Conservation (phyloP, 2,329 filamentous ascomycete species). For the Fusarium longipes region DNA sequence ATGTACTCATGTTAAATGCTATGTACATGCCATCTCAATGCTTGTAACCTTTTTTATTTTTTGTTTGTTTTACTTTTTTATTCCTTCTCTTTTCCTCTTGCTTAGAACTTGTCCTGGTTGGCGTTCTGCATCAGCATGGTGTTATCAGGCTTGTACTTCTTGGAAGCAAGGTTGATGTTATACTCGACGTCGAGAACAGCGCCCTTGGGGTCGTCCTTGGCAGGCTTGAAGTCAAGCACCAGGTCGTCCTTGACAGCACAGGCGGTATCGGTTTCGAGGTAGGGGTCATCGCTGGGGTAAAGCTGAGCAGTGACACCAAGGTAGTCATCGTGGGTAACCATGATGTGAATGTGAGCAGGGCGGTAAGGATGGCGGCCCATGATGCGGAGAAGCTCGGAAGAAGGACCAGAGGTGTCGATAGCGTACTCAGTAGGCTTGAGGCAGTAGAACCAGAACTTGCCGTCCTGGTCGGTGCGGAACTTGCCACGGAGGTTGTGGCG, state of each 20-base stretch:
- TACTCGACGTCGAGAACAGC: conserved; percentile 55
- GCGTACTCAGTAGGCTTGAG: conserved; percentile 79
- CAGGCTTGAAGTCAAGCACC: conserved; percentile 61
- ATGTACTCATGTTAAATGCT: conserved; percentile 15
- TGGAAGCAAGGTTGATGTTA: conserved; percentile 58
- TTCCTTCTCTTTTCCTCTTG: background rate
- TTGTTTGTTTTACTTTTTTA: background rate
- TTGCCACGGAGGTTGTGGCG: conserved; percentile 82
- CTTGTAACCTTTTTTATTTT: background rate
- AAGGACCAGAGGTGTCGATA: conserved; percentile 71
- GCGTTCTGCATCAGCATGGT: conserved; percentile 48
- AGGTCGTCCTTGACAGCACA: conserved; percentile 67
- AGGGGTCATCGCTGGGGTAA: conserved; percentile 75
- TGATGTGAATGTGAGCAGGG: conserved; percentile 64
- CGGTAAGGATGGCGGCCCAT: conserved; percentile 63
- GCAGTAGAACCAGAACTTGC: conserved; percentile 80
- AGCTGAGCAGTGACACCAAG: conserved; percentile 80
- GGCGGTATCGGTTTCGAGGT: conserved; percentile 63
- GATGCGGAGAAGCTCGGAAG: conserved; percentile 55
- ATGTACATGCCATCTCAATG: conserved; percentile 5
- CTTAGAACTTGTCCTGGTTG: conserved; percentile 44
- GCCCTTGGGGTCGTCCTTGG: conserved; percentile 53
- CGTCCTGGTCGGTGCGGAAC: conserved; percentile 76
- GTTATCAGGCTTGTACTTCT: conserved; percentile 55
- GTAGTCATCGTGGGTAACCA: conserved; percentile 72